These are phyloP conservation scores for Syzygium syzygioides DNA, from an alignment of 441 rosid species.

Conservation along the genomic window DNA sequence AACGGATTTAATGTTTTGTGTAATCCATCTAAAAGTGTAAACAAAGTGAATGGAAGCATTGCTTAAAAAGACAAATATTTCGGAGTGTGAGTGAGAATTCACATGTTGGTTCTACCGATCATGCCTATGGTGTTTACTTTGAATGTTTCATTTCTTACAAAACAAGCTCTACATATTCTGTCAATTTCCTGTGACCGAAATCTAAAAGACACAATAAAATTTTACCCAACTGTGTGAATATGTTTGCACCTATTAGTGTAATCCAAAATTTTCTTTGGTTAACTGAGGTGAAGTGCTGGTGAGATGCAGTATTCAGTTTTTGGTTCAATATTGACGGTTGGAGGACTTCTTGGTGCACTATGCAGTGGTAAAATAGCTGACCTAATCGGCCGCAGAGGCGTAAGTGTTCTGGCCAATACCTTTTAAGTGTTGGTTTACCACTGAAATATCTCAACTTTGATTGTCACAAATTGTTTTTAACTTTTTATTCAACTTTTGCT, in stretches of 20 bases:
- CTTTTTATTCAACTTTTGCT: not conserved
- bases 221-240: not conserved
- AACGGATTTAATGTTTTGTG: not conserved
- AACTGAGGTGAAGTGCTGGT: not conserved
- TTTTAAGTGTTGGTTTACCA: not conserved
- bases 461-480: not conserved
- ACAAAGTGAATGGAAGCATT: not conserved
- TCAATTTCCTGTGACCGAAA: not conserved
- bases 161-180: not conserved
- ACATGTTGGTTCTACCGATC: not conserved
- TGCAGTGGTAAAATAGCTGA: slow-evolving; percentile 77
- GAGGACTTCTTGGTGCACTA: slow-evolving; percentile 82
- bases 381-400: slow-evolving; percentile 62
- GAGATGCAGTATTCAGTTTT: slow-evolving; percentile 72
- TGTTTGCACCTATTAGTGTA: not conserved
- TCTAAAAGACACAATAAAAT: not conserved
- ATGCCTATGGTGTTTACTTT: not conserved
- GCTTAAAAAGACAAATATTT: not conserved
- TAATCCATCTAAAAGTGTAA: not conserved
- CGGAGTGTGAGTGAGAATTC: not conserved
- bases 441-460: not conserved
- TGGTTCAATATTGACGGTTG: slow-evolving; percentile 74
- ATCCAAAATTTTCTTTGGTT: not conserved
- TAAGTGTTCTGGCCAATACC: slow-evolving; percentile 14
- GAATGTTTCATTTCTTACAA: not conserved